Percentiles rank a stretch among this genome's conserved stretches.
Evolutionary conservation across 768 basidiomycete genomes (phyloP).

Genomic region (Phaeolepiota aurea): DNA sequence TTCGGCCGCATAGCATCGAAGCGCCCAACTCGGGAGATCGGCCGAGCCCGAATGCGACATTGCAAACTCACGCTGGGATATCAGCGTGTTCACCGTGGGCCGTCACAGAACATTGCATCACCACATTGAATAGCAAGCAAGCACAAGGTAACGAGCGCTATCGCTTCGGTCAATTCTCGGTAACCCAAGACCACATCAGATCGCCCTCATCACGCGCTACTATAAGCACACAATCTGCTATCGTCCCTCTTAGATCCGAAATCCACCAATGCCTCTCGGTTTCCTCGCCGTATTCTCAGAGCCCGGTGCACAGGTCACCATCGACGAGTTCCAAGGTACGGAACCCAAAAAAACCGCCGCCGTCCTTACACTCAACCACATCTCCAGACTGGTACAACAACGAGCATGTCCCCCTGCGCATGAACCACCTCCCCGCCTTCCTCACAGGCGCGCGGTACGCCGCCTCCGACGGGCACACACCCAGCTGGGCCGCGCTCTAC

Average conservation of each 20-base stretch:
- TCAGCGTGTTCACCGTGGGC: too few species aligned
- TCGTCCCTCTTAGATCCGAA: neutral
- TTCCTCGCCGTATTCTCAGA: constrained; percentile 43
- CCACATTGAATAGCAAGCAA: too few species aligned
- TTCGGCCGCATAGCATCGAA: too few species aligned
- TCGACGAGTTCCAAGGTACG: constrained; percentile 41
- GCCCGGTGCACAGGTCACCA: constrained; percentile 28
- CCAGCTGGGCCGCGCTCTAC: constrained; percentile 43
- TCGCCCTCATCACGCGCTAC: too few species aligned
- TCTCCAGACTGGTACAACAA: constrained; percentile 44
- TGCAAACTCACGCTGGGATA: too few species aligned
- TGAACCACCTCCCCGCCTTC: constrained; percentile 36
- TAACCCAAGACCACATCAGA: too few species aligned
- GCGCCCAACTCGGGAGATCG: too few species aligned
- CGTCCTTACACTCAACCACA: neutral
- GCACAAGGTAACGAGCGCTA: too few species aligned
- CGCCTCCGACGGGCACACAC: constrained; percentile 23
- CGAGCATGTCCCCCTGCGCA: constrained; percentile 44
- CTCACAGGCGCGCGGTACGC: constrained; percentile 39
- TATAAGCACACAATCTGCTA: too few species aligned
- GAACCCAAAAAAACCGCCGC: neutral
- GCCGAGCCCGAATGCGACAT: too few species aligned
- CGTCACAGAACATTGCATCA: too few species aligned
- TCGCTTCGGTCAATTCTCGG: too few species aligned
- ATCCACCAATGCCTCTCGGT: constrained; percentile 27